Percentiles rank a stretch among this genome's conserved stretches.
phyloP scores from a whole-genome alignment of 257 asterid genomes.

The Perilla frutescens region DNA sequence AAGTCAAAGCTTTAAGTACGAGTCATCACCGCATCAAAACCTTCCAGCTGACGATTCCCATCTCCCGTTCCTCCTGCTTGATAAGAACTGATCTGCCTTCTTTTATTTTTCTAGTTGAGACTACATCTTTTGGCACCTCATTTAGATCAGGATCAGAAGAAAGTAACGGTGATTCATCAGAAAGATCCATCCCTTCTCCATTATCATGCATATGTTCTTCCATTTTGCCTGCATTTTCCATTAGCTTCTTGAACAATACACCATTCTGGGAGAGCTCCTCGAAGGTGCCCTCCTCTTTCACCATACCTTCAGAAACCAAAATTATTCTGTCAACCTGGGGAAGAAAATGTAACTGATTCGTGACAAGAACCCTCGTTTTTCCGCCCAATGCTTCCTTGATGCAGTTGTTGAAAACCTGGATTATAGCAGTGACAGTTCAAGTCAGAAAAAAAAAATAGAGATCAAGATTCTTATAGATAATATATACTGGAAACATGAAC shows the following conservation, averaged over 20 bases:
- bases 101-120: constrained; percentile 45
- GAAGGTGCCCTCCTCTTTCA: constrained; percentile 86
- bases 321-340: constrained; percentile 81
- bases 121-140: constrained; percentile 53
- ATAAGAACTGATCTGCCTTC: constrained; percentile 77
- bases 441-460: constrained; percentile 18
- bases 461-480: constrained; percentile 23
- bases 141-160: constrained; percentile 35
- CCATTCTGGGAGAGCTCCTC: constrained; percentile 78
- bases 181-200: constrained; percentile 44
- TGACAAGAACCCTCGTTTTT: constrained; percentile 86
- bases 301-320: constrained; percentile 73
- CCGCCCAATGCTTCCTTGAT: constrained; percentile 76
- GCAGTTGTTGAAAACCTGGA: constrained; percentile 80
- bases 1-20: constrained; percentile 9
- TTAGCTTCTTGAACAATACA: constrained; percentile 67
- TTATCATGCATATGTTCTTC: constrained; percentile 65
- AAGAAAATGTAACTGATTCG: constrained; percentile 88
- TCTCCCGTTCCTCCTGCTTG: constrained; percentile 89
- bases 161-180: constrained; percentile 42
- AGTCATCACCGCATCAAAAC: constrained; percentile 68
- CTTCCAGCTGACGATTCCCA: constrained; percentile 83
- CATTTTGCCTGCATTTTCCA: constrained; percentile 89
- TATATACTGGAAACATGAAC: constrained; percentile 17
- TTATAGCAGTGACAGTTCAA: constrained; percentile 16